Evolutionary conservation across 179 eudicot genomes (phyloP).

Genomic region (Heliamphora pulchella): DNA sequence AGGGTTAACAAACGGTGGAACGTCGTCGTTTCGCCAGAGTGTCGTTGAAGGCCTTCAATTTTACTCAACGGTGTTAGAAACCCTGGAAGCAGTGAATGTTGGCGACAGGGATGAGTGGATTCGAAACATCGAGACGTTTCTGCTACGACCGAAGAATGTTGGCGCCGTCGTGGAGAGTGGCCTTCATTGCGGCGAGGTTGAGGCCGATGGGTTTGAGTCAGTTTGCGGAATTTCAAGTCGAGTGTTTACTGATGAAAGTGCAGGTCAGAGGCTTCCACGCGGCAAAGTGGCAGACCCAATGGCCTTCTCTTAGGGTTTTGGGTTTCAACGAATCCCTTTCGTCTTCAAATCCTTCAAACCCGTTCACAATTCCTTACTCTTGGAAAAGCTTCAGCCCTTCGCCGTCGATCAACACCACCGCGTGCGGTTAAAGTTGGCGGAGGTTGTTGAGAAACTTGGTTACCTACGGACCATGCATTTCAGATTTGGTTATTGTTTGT

Average conservation of each 20-base stretch:
- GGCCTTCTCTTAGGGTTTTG: too few relatives aligned
- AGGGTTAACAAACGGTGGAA: slow-evolving; percentile 45
- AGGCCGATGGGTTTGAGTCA: slow-evolving; percentile 69
- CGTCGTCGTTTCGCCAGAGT: slow-evolving; percentile 40
- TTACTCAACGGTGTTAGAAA: slow-evolving; percentile 67
- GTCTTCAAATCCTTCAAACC: too few relatives aligned
- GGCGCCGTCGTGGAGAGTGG: slow-evolving; percentile 62
- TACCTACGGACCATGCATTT: too few relatives aligned
- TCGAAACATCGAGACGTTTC: slow-evolving; percentile 53
- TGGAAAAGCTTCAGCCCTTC: too few relatives aligned
- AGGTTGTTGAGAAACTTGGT: too few relatives aligned
- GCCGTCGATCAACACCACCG: too few relatives aligned
- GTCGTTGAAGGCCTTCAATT: slow-evolving; percentile 66
- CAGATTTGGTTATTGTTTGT: too few relatives aligned
- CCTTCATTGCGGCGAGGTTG: slow-evolving; percentile 50
- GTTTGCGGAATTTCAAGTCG: slow-evolving; percentile 85
- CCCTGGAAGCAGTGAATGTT: slow-evolving; percentile 55
- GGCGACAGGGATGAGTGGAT: slow-evolving; percentile 48
- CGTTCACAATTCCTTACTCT: too few relatives aligned
- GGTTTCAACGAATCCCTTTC: too few relatives aligned
- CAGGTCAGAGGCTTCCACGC: slow-evolving; percentile 83
- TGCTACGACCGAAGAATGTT: slow-evolving; percentile 63
- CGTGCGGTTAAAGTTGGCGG: too few relatives aligned
- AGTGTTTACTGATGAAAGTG: slow-evolving; percentile 64
- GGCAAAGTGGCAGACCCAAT: slow-evolving; percentile 46